Conservation (phyloP, 2,329 filamentous ascomycete genomes). For the Scorias spongiosa region DNA sequence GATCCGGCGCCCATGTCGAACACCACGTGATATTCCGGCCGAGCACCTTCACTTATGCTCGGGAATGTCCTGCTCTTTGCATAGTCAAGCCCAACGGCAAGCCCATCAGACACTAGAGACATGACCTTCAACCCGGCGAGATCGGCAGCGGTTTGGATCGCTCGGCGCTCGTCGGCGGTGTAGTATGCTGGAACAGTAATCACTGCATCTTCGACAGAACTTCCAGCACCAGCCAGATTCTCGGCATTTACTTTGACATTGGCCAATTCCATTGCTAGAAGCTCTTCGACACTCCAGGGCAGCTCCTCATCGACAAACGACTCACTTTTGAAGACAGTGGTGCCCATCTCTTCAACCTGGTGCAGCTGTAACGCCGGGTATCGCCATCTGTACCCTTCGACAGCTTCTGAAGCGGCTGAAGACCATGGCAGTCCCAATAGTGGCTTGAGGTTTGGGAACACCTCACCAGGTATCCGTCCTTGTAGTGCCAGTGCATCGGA, state of each 20-base stretch:
- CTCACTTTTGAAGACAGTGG: slow-evolving; percentile 68
- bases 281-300: slow-evolving; percentile 67
- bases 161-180: slow-evolving; percentile 76
- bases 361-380: slow-evolving; percentile 67
- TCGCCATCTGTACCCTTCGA: slow-evolving; percentile 55
- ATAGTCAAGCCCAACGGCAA: slow-evolving; percentile 90
- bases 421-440: slow-evolving; percentile 54
- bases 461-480: slow-evolving; percentile 77
- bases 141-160: slow-evolving; percentile 68
- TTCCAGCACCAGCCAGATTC: slow-evolving; percentile 59
- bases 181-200: slow-evolving; percentile 86
- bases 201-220: slow-evolving; percentile 62
- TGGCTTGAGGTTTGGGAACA: slow-evolving; percentile 86
- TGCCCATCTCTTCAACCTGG: slow-evolving; percentile 43
- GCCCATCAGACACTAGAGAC: slow-evolving; percentile 70
- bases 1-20: slow-evolving; percentile 98
- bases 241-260: slow-evolving; percentile 84
- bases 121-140: slow-evolving; percentile 79
- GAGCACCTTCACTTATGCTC: slow-evolving; percentile 62
- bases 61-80: slow-evolving; percentile 84
- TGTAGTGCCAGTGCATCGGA: slow-evolving; percentile 79
- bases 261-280: slow-evolving; percentile 91
- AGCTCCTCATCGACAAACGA: slow-evolving; percentile 52
- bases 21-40: slow-evolving; percentile 81
- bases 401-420: slow-evolving; percentile 39